Percentiles rank a stretch among this genome's conserved stretches.
phyloP scores from a whole-genome alignment of 2,329 filamentous ascomycete species.

The Aurifilum marmelostoma region DNA sequence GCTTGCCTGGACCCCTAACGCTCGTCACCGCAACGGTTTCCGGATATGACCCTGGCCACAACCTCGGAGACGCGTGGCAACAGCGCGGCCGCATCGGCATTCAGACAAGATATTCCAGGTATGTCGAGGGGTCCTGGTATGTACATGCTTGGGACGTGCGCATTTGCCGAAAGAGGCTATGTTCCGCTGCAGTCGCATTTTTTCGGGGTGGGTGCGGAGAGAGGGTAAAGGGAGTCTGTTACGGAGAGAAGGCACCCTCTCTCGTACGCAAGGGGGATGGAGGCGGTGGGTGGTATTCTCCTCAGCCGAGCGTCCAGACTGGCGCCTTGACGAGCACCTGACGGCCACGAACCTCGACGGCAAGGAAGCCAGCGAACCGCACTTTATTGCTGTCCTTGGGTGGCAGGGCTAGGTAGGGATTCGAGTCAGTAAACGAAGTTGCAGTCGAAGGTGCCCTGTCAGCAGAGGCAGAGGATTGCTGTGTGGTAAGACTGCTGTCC shows the following conservation, averaged over 20 bases:
- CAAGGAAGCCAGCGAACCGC: slow-evolving; percentile 75
- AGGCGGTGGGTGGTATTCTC: too few species aligned
- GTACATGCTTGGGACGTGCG: not conserved
- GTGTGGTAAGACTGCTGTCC: slow-evolving; percentile 23
- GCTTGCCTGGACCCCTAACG: not conserved
- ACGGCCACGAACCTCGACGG: slow-evolving; percentile 73
- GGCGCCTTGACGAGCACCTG: slow-evolving; percentile 78
- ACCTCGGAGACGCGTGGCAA: not conserved
- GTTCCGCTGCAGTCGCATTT: not conserved
- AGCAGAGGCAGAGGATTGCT: slow-evolving; percentile 17
- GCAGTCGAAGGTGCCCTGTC: slow-evolving; percentile 22
- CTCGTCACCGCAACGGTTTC: not conserved
- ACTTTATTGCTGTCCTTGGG: slow-evolving; percentile 60
- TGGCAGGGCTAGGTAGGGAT: slow-evolving; percentile 41
- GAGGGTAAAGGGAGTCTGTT: too few species aligned
- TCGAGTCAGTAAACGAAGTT: slow-evolving; percentile 43
- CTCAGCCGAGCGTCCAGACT: slow-evolving; percentile 62
- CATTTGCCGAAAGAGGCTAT: not conserved
- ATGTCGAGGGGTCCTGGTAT: not conserved
- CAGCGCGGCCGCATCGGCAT: not conserved
- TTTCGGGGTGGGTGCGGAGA: too few species aligned
- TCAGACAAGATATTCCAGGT: not conserved
- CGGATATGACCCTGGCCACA: not conserved
- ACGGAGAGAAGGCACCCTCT: not conserved
- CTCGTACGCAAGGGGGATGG: not conserved